Conservation (phyloP, 2,329 filamentous ascomycete genomes). For the Diplocarpon rosae region DNA sequence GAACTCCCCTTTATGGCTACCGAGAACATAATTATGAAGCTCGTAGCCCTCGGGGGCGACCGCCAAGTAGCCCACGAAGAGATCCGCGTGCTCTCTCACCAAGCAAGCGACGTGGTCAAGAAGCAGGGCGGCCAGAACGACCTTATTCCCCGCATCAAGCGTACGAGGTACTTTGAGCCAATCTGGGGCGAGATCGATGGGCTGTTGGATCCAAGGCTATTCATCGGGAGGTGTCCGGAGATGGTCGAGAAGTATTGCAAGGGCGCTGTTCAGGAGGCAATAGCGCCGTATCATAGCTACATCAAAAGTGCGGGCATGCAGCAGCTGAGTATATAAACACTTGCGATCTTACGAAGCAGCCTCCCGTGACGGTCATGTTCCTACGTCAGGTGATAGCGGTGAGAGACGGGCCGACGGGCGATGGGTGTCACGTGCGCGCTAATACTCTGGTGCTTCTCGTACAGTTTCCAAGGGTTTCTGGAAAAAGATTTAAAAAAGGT, state of each 20-base stretch:
- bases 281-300: conserved; percentile 34
- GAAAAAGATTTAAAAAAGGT: no score
- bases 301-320: conserved; percentile 8
- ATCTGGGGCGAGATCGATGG: conserved; percentile 58
- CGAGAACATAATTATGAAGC: conserved; percentile 64
- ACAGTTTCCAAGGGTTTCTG: no score
- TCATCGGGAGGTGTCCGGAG: conserved; percentile 41
- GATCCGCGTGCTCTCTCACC: conserved; percentile 70
- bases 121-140: conserved; percentile 62
- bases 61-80: conserved; percentile 73
- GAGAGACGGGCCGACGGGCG: no score
- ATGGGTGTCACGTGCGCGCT: no score
- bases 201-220: conserved; percentile 53
- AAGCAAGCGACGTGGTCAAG: conserved; percentile 65
- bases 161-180: conserved; percentile 62
- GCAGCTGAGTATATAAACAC: no score
- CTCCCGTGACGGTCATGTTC: no score
- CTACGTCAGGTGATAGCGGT: no score
- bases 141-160: conserved; percentile 66
- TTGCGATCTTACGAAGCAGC: no score
- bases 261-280: conserved; percentile 36
- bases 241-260: conserved; percentile 40
- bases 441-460: no score
- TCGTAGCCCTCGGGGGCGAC: conserved; percentile 58
- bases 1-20: conserved; percentile 85